Evolutionary conservation across 805 yeast species (phyloP).

Genomic region (Kuraishia hungarica): DNA sequence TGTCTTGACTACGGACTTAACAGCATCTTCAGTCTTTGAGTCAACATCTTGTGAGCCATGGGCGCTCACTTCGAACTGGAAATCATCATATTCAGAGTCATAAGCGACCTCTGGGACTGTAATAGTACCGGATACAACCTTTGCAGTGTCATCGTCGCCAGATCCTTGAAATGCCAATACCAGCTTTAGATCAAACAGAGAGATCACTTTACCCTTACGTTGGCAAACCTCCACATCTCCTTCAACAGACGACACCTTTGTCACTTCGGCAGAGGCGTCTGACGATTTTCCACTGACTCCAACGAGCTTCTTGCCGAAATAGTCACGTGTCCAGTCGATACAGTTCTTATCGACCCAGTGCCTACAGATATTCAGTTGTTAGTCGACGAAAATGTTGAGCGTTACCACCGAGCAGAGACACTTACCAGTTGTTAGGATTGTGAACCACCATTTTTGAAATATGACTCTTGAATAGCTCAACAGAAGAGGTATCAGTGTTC

Average conservation of each 20-base stretch:
- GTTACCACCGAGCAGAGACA: not conserved
- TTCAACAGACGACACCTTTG: constrained; percentile 52
- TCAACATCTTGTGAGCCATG: constrained; percentile 40
- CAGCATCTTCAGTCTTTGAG: constrained; percentile 35
- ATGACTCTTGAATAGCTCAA: not conserved
- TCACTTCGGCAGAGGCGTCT: constrained; percentile 24
- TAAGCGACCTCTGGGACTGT: constrained; percentile 89
- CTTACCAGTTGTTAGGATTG: constrained; percentile 84
- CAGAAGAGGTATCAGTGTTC: not conserved
- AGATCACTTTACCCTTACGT: constrained; percentile 93
- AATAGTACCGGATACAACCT: constrained; percentile 57
- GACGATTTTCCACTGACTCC: constrained; percentile 34
- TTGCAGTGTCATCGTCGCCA: constrained; percentile 24
- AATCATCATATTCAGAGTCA: constrained; percentile 79
- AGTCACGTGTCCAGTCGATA: constrained; percentile 78
- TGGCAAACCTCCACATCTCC: constrained; percentile 98
- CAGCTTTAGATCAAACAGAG: constrained; percentile 74
- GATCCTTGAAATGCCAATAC: constrained; percentile 51
- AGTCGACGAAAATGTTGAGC: constrained; percentile 2
- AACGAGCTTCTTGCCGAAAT: constrained; percentile 55
- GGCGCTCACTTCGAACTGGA: constrained; percentile 72
- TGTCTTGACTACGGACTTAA: constrained; percentile 39
- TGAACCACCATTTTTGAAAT: constrained; percentile 49
- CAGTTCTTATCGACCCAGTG: constrained; percentile 99
- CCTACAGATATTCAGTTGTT: constrained; percentile 33